phyloP scores from a whole-genome alignment of 2,329 filamentous ascomycete genomes.

The Monilinia vaccinii-corymbosi region DNA sequence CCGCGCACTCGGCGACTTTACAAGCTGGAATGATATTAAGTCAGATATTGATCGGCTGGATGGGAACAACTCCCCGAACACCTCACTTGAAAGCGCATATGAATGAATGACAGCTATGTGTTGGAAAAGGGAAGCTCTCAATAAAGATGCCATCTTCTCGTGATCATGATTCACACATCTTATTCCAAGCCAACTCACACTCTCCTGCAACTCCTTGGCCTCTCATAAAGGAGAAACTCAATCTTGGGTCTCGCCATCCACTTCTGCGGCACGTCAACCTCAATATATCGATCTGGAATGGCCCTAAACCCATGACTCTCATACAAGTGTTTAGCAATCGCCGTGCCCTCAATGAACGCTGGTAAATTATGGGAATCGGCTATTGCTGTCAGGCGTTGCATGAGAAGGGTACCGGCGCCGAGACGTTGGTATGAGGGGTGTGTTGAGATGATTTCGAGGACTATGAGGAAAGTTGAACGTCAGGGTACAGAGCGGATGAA shows the following conservation, averaged over 20 bases:
- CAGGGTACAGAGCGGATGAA: neutral
- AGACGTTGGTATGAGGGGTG: conserved; percentile 31
- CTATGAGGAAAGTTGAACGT: conserved; percentile 8
- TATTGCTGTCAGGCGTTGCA: conserved; percentile 32
- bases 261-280: conserved; percentile 13
- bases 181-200: neutral
- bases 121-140: neutral
- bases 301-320: conserved; percentile 16
- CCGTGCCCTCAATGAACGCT: conserved; percentile 12
- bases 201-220: neutral
- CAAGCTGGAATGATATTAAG: too few species aligned
- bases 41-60: too few species aligned
- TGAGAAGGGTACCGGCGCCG: conserved; percentile 31
- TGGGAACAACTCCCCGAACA: too few species aligned
- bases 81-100: too few species aligned
- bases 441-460: conserved; percentile 30
- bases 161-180: too few species aligned
- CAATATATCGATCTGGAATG: conserved; percentile 7
- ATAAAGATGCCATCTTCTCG: neutral
- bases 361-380: conserved; percentile 16
- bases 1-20: too few species aligned
- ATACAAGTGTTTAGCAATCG: conserved; percentile 14
- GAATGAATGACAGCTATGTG: too few species aligned
- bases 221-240: conserved; percentile 15
- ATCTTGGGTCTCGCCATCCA: conserved; percentile 12